phyloP scores from a whole-genome alignment of 768 basidiomycete genomes.

The Boletus pseudo-olivaceus region DNA sequence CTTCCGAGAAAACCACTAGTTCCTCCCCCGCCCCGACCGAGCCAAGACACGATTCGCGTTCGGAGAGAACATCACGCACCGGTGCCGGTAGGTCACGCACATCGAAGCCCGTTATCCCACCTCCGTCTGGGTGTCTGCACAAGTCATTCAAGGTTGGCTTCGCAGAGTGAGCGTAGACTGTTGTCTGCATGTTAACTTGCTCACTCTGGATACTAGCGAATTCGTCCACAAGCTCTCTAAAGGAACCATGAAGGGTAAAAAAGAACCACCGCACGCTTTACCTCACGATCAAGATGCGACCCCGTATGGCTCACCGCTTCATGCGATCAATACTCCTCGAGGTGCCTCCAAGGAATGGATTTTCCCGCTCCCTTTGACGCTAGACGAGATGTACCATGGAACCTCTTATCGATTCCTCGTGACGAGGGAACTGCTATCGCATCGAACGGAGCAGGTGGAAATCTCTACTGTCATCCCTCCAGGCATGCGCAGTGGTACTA shows the following conservation, averaged over 20 bases:
- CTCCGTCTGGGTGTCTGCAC: constrained; percentile 20
- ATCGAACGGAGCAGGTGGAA: constrained; percentile 48
- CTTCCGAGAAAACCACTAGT: constrained; percentile 10
- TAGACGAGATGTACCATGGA: constrained; percentile 62
- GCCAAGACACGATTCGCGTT: constrained; percentile 5
- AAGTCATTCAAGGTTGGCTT: constrained; percentile 23
- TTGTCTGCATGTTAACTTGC: not conserved
- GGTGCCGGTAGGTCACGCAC: constrained; percentile 11
- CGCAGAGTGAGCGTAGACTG: constrained; percentile 25
- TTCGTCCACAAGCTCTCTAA: constrained; percentile 28
- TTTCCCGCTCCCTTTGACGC: constrained; percentile 57
- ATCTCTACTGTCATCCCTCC: constrained; percentile 59
- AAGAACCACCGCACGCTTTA: not conserved
- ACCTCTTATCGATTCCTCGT: constrained; percentile 56
- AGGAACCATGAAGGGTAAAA: constrained; percentile 7
- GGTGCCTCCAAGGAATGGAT: constrained; percentile 57
- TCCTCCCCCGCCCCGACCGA: constrained; percentile 1
- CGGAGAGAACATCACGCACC: constrained; percentile 12
- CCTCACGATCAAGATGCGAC: constrained; percentile 15
- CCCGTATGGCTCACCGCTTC: constrained; percentile 38
- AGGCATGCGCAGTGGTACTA: constrained; percentile 59
- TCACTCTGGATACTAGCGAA: constrained; percentile 22
- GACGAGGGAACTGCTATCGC: constrained; percentile 51
- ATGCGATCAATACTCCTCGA: constrained; percentile 36
- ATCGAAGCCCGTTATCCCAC: constrained; percentile 30